A percentile compares a stretch with the other conserved stretches of the same genome.
Conservation (phyloP, 768 basidiomycete species). For the Leccinum subgranulosum region DNA sequence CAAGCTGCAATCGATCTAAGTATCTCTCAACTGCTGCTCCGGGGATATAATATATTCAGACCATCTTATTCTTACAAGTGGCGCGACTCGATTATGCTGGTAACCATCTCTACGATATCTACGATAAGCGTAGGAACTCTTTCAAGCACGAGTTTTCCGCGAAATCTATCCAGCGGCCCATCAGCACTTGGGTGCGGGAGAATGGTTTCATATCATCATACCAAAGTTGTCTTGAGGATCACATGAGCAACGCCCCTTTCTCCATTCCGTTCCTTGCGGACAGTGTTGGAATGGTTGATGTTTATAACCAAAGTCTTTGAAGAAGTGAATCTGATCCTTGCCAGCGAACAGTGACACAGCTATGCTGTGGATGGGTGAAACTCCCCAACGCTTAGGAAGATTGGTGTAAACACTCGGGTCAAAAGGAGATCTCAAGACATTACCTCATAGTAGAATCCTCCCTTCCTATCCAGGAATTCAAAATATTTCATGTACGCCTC, state of each 20-base stretch:
- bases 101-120: constrained; percentile 19
- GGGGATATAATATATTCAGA: background rate
- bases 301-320: constrained; percentile 89
- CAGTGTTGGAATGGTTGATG: constrained; percentile 96
- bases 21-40: too few species aligned
- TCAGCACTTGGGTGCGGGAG: constrained; percentile 5
- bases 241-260: constrained; percentile 84
- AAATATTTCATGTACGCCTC: constrained; percentile 84
- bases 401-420: constrained; percentile 1
- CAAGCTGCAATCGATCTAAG: too few species aligned
- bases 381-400: constrained; percentile 75
- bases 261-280: constrained; percentile 69
- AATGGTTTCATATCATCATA: constrained; percentile 30
- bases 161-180: constrained; percentile 17
- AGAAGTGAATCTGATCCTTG: constrained; percentile 92
- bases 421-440: background rate
- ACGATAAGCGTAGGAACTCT: constrained; percentile 27
- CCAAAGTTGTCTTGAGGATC: constrained; percentile 71
- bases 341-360: constrained; percentile 85
- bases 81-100: background rate
- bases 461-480: constrained; percentile 70
- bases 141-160: constrained; percentile 29
- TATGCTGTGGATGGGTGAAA: constrained; percentile 87
- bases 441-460: constrained; percentile 91
- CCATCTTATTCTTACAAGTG: background rate